phyloP scores from a whole-genome alignment of 768 basidiomycete genomes.

The Collybia sordida region DNA sequence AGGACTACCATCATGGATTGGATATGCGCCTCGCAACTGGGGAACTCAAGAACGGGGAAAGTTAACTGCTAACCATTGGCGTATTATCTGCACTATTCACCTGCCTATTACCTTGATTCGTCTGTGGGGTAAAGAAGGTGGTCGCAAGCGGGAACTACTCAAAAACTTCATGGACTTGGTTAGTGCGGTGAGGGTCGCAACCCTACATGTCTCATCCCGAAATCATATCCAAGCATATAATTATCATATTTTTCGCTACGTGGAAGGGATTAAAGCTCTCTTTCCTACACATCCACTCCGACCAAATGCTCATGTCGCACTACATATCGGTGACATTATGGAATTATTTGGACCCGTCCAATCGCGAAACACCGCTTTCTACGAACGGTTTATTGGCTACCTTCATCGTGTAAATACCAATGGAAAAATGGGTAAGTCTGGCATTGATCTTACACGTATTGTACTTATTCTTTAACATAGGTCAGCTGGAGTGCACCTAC shows the following conservation, averaged over 20 bases:
- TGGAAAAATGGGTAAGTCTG: slow-evolving; percentile 14
- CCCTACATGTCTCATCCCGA: slow-evolving; percentile 15
- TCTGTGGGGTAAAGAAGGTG: slow-evolving; percentile 15
- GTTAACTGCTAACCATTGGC: slow-evolving; percentile 29
- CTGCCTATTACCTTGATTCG: slow-evolving; percentile 27
- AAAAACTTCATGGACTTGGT: slow-evolving; percentile 28
- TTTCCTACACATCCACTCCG: slow-evolving; percentile 15
- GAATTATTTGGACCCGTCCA: slow-evolving; percentile 26
- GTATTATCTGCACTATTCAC: slow-evolving; percentile 25
- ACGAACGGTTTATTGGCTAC: slow-evolving; percentile 19
- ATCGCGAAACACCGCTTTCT: slow-evolving; percentile 13
- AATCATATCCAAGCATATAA: slow-evolving; percentile 20
- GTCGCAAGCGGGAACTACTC: slow-evolving; percentile 18
- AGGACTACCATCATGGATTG: slow-evolving; percentile 28
- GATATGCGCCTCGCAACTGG: slow-evolving; percentile 27
- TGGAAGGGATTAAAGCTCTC: slow-evolving; percentile 6
- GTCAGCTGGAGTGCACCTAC: slow-evolving; percentile 10
- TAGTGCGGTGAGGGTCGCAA: slow-evolving; percentile 18
- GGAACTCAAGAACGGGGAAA: slow-evolving; percentile 27
- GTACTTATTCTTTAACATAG: slow-evolving; percentile 1
- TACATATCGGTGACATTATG: slow-evolving; percentile 24
- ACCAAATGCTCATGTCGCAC: slow-evolving; percentile 20
- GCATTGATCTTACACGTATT: background rate
- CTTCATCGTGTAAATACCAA: slow-evolving; percentile 18
- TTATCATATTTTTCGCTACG: slow-evolving; percentile 17